Evolutionary conservation across 2,329 filamentous ascomycete species (phyloP).

Genomic region (Paracorniculantispora psalliotae): DNA sequence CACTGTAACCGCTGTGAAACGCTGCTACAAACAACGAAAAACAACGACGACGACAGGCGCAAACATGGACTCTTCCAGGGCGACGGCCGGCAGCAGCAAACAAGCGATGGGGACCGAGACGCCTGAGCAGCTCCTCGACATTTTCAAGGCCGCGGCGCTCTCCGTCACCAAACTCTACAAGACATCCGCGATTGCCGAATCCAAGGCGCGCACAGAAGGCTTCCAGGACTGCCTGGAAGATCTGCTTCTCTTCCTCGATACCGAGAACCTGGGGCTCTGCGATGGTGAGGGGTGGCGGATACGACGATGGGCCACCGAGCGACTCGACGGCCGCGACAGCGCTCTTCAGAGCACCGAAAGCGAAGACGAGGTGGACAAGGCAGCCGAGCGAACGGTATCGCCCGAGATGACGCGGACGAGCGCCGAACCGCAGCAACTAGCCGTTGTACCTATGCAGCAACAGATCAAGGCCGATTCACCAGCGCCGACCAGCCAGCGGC

Average conservation of each 20-base stretch:
- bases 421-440: slow-evolving; percentile 32
- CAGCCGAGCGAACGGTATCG: slow-evolving; percentile 50
- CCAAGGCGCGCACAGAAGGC: slow-evolving; percentile 70
- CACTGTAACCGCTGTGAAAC: not conserved
- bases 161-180: slow-evolving; percentile 97
- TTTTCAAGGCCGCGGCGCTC: slow-evolving; percentile 87
- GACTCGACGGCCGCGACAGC: slow-evolving; percentile 58
- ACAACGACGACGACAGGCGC: not conserved
- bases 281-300: slow-evolving; percentile 71
- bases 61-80: slow-evolving; percentile 3
- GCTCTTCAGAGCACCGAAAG: slow-evolving; percentile 54
- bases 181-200: slow-evolving; percentile 73
- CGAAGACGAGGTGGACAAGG: slow-evolving; percentile 64
- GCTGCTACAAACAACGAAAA: not conserved
- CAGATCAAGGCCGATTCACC: slow-evolving; percentile 21
- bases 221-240: slow-evolving; percentile 95
- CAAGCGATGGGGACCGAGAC: slow-evolving; percentile 32
- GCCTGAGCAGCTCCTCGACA: slow-evolving; percentile 69
- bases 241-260: slow-evolving; percentile 78
- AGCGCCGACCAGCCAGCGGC: slow-evolving; percentile 22
- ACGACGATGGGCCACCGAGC: slow-evolving; percentile 62
- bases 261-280: slow-evolving; percentile 68
- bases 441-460: slow-evolving; percentile 14
- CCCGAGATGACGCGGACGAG: slow-evolving; percentile 50
- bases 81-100: slow-evolving; percentile 15